Conservation (phyloP, 306 rosid species). For the Aeschynomene evenia region DNA sequence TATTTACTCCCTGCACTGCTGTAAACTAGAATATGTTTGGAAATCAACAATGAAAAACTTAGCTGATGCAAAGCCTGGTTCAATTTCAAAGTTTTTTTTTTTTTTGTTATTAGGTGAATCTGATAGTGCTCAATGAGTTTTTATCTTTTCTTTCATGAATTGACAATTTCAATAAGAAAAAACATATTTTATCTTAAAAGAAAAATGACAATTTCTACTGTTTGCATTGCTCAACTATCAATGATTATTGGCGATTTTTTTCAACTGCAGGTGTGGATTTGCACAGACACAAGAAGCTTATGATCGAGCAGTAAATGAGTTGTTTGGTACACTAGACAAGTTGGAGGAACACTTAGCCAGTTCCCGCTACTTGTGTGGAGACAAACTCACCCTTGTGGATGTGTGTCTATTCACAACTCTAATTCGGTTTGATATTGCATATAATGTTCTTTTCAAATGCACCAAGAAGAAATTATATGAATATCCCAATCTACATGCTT, state of each 20-base stretch:
- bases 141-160: too few relatives aligned
- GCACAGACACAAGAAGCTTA: conserved; percentile 92
- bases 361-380: conserved; percentile 65
- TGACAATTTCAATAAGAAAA: too few relatives aligned
- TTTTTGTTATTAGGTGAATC: too few relatives aligned
- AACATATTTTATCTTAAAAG: too few relatives aligned
- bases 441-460: conserved; percentile 78
- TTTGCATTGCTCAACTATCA: too few relatives aligned
- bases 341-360: conserved; percentile 58
- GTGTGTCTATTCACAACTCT: conserved; percentile 75
- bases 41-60: too few relatives aligned
- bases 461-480: conserved; percentile 78
- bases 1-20: too few relatives aligned
- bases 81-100: too few relatives aligned
- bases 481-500: conserved; percentile 69
- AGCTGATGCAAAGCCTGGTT: too few relatives aligned
- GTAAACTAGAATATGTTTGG: too few relatives aligned
- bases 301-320: conserved; percentile 58
- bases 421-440: conserved; percentile 69
- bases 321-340: conserved; percentile 62
- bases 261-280: conserved; percentile 70
- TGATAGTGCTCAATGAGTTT: too few relatives aligned
- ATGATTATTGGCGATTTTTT: background rate
- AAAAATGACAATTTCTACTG: too few relatives aligned
- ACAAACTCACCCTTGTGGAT: conserved; percentile 61